These are phyloP conservation scores for Taxillus chinensis DNA, from an alignment of 164 flowering plant species.

Conservation along the genomic window DNA sequence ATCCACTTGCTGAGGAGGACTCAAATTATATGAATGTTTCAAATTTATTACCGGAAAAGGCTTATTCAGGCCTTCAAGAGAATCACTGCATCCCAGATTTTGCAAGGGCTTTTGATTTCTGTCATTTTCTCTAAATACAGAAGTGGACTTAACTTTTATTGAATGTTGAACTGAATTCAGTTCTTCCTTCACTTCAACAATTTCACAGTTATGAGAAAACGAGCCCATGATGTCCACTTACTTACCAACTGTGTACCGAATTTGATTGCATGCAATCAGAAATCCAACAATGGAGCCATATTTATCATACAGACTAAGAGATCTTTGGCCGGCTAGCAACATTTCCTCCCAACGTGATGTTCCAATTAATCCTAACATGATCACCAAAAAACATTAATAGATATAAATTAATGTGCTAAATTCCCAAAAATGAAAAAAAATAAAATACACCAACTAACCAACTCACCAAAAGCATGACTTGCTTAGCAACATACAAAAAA, in stretches of 20 bases:
- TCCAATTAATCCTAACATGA: not conserved
- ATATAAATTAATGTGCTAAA: no score
- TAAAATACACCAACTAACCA: no score
- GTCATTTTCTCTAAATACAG: constrained; percentile 13
- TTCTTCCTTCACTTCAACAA: constrained; percentile 37
- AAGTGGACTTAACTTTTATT: constrained; percentile 7
- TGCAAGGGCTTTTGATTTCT: constrained; percentile 17
- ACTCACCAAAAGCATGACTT: no score
- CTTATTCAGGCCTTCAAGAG: constrained; percentile 41
- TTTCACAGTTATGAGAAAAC: constrained; percentile 31
- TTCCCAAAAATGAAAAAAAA: not conserved
- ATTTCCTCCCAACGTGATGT: not conserved
- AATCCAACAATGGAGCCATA: not conserved
- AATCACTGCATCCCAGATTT: constrained; percentile 17
- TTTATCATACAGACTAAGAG: not conserved
- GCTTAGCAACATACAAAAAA: no score
- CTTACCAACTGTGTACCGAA: not conserved
- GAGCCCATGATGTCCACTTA: constrained; percentile 20
- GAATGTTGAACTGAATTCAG: constrained; percentile 5
- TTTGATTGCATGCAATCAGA: not conserved
- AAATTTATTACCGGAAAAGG: constrained; percentile 41
- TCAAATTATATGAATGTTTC: constrained; percentile 23
- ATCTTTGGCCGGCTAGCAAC: not conserved
- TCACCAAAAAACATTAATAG: not conserved
- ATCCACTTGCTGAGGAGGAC: constrained; percentile 18